These are phyloP conservation scores for Halophytophthora polymorphica DNA, from an alignment of 352 stramenopile genomes.

Conservation along the genomic window DNA sequence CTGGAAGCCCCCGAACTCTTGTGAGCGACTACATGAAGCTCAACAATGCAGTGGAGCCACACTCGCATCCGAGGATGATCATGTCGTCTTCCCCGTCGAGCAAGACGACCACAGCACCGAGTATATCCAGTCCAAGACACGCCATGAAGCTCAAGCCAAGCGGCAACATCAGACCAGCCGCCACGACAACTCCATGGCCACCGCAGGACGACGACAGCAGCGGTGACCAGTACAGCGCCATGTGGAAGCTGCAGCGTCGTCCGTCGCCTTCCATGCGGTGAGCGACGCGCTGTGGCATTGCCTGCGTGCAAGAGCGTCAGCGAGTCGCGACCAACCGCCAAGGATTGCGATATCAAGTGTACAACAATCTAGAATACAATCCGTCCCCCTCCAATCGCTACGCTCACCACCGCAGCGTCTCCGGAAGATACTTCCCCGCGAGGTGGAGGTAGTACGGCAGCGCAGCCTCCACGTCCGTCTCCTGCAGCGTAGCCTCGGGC, in stretches of 20 bases:
- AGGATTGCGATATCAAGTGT: no score
- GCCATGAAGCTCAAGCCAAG: constrained; percentile 6
- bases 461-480: constrained; percentile 28
- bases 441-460: constrained; percentile 71
- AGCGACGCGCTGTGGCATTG: constrained; percentile 5
- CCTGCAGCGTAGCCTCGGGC: constrained; percentile 39
- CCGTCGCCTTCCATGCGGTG: constrained; percentile 8
- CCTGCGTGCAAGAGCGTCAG: not conserved
- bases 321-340: no score
- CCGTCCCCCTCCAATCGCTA: no score
- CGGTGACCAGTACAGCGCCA: constrained; percentile 17
- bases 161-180: constrained; percentile 7
- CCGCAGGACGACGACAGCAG: constrained; percentile 1
- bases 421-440: constrained; percentile 68
- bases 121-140: no score
- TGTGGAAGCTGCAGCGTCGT: constrained; percentile 44
- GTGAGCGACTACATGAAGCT: no score
- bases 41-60: no score
- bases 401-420: constrained; percentile 66
- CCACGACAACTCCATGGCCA: constrained; percentile 5
- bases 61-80: no score
- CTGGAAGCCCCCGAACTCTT: no score
- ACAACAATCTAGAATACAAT: no score
- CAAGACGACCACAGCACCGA: no score
- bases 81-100: no score